Evolutionary conservation across 2,329 filamentous ascomycete species (phyloP).

Genomic region (Epicoccum nigrum): DNA sequence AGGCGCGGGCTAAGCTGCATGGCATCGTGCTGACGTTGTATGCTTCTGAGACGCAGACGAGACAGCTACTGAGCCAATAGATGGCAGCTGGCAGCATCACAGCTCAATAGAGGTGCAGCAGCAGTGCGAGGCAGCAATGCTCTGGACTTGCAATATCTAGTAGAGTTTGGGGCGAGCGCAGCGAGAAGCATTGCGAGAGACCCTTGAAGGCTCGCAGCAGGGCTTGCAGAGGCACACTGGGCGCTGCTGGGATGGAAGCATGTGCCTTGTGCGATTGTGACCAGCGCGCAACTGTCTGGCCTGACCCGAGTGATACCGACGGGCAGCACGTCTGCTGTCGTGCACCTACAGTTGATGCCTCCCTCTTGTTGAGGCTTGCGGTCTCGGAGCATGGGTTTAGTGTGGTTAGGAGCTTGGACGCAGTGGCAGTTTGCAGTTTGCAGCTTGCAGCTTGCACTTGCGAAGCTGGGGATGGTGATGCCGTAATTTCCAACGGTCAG

Average conservation of each 20-base stretch:
- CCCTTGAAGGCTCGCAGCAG: neutral
- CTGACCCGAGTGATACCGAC: conserved; percentile 5
- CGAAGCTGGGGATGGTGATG: conserved; percentile 18
- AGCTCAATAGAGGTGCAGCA: conserved; percentile 22
- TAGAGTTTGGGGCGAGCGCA: conserved; percentile 10
- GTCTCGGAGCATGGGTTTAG: conserved; percentile 5
- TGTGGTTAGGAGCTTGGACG: conserved; percentile 3
- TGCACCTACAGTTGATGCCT: too few relatives aligned
- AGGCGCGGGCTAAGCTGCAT: conserved; percentile 25
- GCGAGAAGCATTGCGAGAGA: conserved; percentile 18
- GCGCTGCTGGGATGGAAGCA: conserved; percentile 5
- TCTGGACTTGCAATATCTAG: conserved; percentile 3
- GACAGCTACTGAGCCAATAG: conserved; percentile 39
- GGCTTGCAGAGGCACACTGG: conserved; percentile 6
- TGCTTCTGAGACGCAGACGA: conserved; percentile 41
- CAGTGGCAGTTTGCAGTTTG: neutral
- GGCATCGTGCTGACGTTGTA: conserved; percentile 36
- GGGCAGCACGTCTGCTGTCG: conserved; percentile 5
- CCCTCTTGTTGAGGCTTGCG: conserved; percentile 13
- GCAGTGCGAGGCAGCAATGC: conserved; percentile 18
- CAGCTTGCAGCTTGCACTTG: too few relatives aligned
- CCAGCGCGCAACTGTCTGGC: conserved; percentile 7
- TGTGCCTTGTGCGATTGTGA: conserved; percentile 19
- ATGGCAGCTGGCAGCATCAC: conserved; percentile 4
- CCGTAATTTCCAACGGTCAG: conserved; percentile 27